phyloP scores from a whole-genome alignment of 768 basidiomycete species.

The Psilocybe azurescens region DNA sequence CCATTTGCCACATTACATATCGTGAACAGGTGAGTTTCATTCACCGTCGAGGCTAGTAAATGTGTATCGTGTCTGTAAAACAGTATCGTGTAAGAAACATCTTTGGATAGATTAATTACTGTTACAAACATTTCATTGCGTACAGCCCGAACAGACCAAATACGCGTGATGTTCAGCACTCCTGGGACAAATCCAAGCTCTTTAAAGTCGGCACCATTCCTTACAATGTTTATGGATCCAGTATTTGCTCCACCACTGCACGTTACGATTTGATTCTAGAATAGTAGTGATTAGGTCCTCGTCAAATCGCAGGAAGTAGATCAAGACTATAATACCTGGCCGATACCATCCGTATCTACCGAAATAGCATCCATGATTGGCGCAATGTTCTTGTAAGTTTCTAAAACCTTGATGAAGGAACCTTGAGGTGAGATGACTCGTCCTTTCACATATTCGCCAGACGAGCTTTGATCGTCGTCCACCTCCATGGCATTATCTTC shows the following conservation, averaged over 20 bases:
- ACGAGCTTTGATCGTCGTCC: conserved; percentile 31
- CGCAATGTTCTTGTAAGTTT: conserved; percentile 76
- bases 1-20: conserved; percentile 45
- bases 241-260: conserved; percentile 83
- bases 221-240: conserved; percentile 77
- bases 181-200: conserved; percentile 65
- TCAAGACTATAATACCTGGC: conserved; percentile 51
- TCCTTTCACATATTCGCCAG: conserved; percentile 39
- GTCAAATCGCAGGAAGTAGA: background rate
- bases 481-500: conserved; percentile 40
- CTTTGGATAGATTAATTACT: background rate
- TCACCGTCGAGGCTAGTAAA: conserved; percentile 64
- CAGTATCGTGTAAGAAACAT: conserved; percentile 4
- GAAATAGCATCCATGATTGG: conserved; percentile 85
- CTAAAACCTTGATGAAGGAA: conserved; percentile 63
- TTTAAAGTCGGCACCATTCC: conserved; percentile 83
- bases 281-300: background rate
- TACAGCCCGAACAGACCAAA: conserved; percentile 64
- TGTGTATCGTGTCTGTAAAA: conserved; percentile 55
- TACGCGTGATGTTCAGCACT: conserved; percentile 54
- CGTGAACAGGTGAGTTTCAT: conserved; percentile 57
- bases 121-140: conserved; percentile 55
- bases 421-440: conserved; percentile 57
- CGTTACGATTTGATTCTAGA: conserved; percentile 79
- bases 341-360: conserved; percentile 72